Conservation (phyloP, 2,329 filamentous ascomycete genomes). For the Corinectria fuckeliana region DNA sequence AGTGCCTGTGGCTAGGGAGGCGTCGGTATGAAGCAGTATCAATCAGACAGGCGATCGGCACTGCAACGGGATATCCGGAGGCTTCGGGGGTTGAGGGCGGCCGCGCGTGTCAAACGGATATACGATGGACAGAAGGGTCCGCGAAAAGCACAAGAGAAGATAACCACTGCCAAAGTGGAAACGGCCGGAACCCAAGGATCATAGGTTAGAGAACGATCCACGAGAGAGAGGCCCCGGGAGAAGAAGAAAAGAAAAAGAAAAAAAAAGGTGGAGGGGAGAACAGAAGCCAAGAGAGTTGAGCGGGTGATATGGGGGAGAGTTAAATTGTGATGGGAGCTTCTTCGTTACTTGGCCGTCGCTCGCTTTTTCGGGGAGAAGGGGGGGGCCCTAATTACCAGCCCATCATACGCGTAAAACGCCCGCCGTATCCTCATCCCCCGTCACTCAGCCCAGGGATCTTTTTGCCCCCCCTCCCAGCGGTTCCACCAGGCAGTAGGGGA, state of each 20-base stretch:
- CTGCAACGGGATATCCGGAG: not conserved
- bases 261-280: not conserved
- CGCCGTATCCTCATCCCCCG: not conserved
- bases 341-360: slow-evolving; percentile 1
- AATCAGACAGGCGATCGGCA: not conserved
- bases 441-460: too few species aligned
- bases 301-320: slow-evolving; percentile 3
- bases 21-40: not conserved
- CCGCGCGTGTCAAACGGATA: not conserved
- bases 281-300: not conserved
- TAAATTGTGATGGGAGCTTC: slow-evolving; percentile 10
- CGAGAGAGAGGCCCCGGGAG: not conserved
- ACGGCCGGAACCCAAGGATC: not conserved
- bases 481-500: too few species aligned
- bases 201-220: not conserved
- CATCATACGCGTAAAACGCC: not conserved
- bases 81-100: not conserved
- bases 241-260: not conserved
- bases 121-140: not conserved
- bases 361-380: slow-evolving; percentile 15
- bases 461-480: too few species aligned
- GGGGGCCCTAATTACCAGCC: too few species aligned
- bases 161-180: not conserved
- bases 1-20: not conserved
- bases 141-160: not conserved